Evolutionary conservation across 441 rosid genomes (phyloP).

Genomic region (Croton setiger): DNA sequence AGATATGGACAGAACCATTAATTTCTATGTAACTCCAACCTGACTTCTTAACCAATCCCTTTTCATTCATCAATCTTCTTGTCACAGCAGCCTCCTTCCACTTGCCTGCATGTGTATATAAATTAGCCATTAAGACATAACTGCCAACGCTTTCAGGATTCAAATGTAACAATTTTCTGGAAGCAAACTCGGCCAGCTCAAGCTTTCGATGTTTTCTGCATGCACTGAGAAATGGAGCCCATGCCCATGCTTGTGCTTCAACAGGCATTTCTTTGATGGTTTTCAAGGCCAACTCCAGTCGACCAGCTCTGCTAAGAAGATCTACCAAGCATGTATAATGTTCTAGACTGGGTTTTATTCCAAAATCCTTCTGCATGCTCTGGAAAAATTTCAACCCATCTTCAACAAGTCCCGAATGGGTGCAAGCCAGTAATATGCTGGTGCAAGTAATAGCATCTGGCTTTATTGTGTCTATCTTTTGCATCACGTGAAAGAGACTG

Average conservation of each 20-base stretch:
- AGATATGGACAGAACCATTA: slow-evolving; percentile 20
- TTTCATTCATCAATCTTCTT: slow-evolving; percentile 53
- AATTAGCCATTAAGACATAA: slow-evolving; percentile 62
- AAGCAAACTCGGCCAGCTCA: slow-evolving; percentile 54
- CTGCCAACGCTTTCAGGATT: slow-evolving; percentile 57
- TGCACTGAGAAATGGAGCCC: slow-evolving; percentile 81
- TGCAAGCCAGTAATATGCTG: slow-evolving; percentile 63
- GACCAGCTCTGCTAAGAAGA: slow-evolving; percentile 65
- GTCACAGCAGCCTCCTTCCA: slow-evolving; percentile 56
- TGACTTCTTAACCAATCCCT: slow-evolving; percentile 59
- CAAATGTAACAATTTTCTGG: slow-evolving; percentile 47
- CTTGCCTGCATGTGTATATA: slow-evolving; percentile 56
- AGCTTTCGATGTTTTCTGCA: slow-evolving; percentile 52
- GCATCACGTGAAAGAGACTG: slow-evolving; percentile 28
- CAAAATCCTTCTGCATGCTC: slow-evolving; percentile 53
- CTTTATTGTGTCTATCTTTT: slow-evolving; percentile 18
- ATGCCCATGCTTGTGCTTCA: slow-evolving; percentile 54
- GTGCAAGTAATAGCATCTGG: slow-evolving; percentile 44
- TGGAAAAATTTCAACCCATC: slow-evolving; percentile 55
- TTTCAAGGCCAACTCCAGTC: slow-evolving; percentile 53
- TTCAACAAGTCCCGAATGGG: slow-evolving; percentile 62
- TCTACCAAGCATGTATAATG: slow-evolving; percentile 76
- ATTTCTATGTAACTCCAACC: slow-evolving; percentile 77
- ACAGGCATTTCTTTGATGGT: slow-evolving; percentile 54
- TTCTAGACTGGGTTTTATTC: slow-evolving; percentile 61